These are phyloP conservation scores for Plasmodium adleri DNA, from an alignment of 169 alveolate species.

Conservation along the genomic window DNA sequence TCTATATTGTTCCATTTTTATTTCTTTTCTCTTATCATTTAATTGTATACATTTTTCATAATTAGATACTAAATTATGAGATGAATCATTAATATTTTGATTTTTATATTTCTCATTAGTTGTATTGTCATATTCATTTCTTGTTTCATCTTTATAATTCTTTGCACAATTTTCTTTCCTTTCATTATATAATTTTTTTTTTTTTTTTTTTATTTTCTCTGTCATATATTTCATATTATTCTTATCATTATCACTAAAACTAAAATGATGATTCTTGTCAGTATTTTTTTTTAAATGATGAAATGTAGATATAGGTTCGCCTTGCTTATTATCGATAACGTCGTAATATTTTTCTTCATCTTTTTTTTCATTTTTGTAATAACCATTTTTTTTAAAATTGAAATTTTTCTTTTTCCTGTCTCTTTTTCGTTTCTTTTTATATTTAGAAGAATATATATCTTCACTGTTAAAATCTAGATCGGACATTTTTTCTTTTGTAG, in stretches of 20 bases:
- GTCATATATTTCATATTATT: background rate
- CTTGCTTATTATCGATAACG: constrained; percentile 27
- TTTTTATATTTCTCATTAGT: too few species aligned
- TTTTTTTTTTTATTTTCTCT: background rate
- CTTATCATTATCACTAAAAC: constrained; percentile 22
- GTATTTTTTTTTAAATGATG: constrained; percentile 7
- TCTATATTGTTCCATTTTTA: constrained; percentile 17
- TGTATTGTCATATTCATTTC: too few species aligned
- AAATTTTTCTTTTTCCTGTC: constrained; percentile 6
- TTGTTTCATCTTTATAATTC: too few species aligned
- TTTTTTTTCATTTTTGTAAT: background rate
- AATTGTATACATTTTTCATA: constrained; percentile 15
- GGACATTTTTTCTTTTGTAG: constrained; percentile 28
- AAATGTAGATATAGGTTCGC: background rate
- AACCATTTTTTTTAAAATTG: background rate
- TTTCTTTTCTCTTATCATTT: constrained; percentile 16
- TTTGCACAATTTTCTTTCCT: too few species aligned
- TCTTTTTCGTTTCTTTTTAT: constrained; percentile 3
- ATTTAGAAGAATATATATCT: background rate
- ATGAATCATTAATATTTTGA: too few species aligned
- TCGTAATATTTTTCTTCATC: constrained; percentile 39
- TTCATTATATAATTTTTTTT: too few species aligned
- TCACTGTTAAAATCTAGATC: constrained; percentile 2
- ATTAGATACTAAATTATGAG: background rate
- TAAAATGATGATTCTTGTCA: constrained; percentile 25